Evolutionary conservation across 345 rosid genomes (phyloP).

Genomic region (Salix suchowensis): DNA sequence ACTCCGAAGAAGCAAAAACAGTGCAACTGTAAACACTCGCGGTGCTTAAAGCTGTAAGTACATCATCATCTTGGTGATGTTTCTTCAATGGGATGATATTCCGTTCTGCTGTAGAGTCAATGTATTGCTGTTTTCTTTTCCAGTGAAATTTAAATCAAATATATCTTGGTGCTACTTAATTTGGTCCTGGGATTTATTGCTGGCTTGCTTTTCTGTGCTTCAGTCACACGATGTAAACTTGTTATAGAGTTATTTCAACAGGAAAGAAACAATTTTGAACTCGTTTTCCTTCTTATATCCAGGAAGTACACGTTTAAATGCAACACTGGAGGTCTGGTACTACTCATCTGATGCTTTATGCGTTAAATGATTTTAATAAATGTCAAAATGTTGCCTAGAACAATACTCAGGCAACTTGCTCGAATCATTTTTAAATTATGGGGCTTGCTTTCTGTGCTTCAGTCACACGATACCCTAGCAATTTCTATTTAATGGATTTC

Average conservation of each 20-base stretch:
- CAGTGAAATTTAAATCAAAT: not conserved
- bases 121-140: not conserved
- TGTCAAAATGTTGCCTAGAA: not conserved
- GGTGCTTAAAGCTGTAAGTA: slow-evolving; percentile 92
- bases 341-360: not conserved
- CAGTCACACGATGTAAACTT: not conserved
- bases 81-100: not conserved
- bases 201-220: not conserved
- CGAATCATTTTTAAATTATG: not conserved
- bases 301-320: not conserved
- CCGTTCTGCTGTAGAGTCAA: not conserved
- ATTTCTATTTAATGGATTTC: not conserved
- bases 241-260: not conserved
- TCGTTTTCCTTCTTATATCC: not conserved
- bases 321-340: slow-evolving; percentile 1
- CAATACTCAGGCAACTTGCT: not conserved
- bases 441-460: not conserved
- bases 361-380: not conserved
- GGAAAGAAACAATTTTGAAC: not conserved
- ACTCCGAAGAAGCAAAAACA: slow-evolving; percentile 94
- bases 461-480: not conserved
- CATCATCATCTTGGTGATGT: not conserved
- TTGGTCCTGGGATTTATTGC: not conserved
- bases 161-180: not conserved
- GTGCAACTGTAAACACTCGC: slow-evolving; percentile 97